Conservation (phyloP, 1,139 yeast genomes). For the Pichia sp. region DNA sequence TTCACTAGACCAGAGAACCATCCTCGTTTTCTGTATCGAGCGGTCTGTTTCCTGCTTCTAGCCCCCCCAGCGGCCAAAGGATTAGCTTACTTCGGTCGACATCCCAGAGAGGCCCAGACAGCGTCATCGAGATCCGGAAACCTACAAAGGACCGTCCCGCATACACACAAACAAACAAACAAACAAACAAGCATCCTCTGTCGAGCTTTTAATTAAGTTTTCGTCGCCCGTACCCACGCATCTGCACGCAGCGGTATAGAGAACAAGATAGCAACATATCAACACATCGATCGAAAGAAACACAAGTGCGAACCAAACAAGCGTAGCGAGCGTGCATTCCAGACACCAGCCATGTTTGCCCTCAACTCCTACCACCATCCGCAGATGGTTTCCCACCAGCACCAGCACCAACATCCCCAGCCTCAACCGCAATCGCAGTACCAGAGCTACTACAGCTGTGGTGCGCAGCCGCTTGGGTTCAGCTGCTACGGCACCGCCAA, state of each 20-base stretch:
- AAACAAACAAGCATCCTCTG: background rate
- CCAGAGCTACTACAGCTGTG: background rate
- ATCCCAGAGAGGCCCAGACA: background rate
- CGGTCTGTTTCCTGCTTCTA: background rate
- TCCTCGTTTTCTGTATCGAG: background rate
- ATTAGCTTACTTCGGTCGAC: background rate
- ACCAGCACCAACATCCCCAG: background rate
- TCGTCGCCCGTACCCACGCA: conserved; percentile 5
- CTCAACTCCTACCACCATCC: conserved; percentile 4
- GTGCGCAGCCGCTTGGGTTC: conserved; percentile 4
- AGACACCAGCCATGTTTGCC: conserved; percentile 4
- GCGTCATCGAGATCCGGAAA: background rate
- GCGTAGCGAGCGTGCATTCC: background rate
- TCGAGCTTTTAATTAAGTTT: conserved; percentile 21
- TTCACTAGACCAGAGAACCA: conserved; percentile 3
- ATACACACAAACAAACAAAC: background rate
- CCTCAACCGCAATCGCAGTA: background rate
- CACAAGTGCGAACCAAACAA: too few relatives aligned
- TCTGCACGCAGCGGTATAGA: background rate
- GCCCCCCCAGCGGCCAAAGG: background rate
- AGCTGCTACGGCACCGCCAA: background rate
- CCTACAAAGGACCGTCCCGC: too few relatives aligned
- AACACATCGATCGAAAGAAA: background rate
- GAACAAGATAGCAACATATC: background rate
- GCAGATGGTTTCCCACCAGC: too few relatives aligned